Conservation (phyloP, 2,329 filamentous ascomycete genomes). For the Penicillium sp. region DNA sequence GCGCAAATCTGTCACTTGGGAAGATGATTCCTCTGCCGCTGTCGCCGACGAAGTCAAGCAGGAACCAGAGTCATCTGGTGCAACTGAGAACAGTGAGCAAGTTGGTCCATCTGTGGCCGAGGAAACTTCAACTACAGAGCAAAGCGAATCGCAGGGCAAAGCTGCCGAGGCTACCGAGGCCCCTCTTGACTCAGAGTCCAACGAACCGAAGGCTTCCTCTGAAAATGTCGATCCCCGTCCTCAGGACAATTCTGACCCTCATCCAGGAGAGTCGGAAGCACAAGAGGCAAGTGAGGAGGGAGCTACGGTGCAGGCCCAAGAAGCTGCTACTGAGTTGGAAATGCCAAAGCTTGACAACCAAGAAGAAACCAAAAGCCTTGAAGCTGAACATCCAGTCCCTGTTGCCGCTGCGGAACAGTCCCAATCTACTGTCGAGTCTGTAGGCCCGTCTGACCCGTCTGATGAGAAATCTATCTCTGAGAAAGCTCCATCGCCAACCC, state of each 20-base stretch:
- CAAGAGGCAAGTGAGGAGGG: no score
- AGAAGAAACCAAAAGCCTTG: neutral
- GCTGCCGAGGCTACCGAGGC: neutral
- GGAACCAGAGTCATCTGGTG: constrained; percentile 5
- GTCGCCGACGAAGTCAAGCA: constrained; percentile 2
- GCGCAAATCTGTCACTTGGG: constrained; percentile 19
- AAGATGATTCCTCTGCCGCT: constrained; percentile 1
- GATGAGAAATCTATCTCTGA: constrained; percentile 3
- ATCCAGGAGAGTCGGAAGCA: no score
- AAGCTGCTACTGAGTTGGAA: neutral
- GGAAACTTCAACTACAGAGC: constrained; percentile 3
- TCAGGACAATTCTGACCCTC: neutral
- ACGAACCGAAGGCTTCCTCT: neutral
- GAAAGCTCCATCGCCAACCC: constrained; percentile 1
- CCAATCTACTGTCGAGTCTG: neutral
- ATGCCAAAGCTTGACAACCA: neutral
- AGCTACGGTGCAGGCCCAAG: no score
- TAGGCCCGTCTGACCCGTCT: neutral
- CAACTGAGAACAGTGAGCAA: constrained; percentile 1
- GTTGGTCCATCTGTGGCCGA: constrained; percentile 1
- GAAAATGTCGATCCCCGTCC: neutral
- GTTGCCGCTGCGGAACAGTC: constrained; percentile 4
- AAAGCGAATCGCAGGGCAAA: neutral
- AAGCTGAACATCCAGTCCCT: neutral
- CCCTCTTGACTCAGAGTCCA: neutral